These are phyloP conservation scores for Suillus tomentosus DNA, from an alignment of 768 basidiomycete genomes.

Conservation along the genomic window DNA sequence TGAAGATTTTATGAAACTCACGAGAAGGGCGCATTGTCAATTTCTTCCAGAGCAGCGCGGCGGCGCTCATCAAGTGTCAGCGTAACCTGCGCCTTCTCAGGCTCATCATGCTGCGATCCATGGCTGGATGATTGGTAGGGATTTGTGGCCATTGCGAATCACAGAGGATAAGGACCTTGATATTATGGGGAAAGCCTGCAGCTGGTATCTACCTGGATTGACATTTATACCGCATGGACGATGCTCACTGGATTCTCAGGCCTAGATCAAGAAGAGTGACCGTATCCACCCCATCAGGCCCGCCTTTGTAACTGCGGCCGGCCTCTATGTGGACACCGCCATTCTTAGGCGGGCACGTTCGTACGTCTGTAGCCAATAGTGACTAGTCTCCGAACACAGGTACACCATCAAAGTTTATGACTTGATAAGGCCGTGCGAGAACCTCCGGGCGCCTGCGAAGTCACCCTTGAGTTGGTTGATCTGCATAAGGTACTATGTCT, in stretches of 20 bases:
- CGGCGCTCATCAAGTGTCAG: constrained; percentile 67
- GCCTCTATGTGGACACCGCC: not conserved
- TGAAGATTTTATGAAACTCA: constrained; percentile 37
- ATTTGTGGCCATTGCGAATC: constrained; percentile 22
- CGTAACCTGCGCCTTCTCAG: constrained; percentile 27
- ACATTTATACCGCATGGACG: not conserved
- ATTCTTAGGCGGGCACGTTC: not conserved
- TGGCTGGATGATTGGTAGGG: constrained; percentile 33
- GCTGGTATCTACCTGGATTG: not conserved
- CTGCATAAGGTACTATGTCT: not conserved
- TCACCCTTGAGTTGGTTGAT: not conserved
- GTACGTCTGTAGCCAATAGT: not conserved
- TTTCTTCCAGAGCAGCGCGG: constrained; percentile 78
- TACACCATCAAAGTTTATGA: not conserved
- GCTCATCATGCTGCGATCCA: constrained; percentile 32
- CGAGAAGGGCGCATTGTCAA: constrained; percentile 88
- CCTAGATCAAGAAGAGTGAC: not conserved
- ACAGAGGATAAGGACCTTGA: not conserved
- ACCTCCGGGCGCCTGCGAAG: not conserved
- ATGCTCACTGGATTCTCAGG: not conserved
- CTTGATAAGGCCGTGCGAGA: not conserved
- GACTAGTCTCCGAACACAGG: not conserved
- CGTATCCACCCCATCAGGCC: not conserved
- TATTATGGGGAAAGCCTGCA: not conserved
- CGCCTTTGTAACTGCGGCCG: not conserved